Conservation (phyloP, 139 green algal genomes). For the Zygnema circumcarinatum region DNA sequence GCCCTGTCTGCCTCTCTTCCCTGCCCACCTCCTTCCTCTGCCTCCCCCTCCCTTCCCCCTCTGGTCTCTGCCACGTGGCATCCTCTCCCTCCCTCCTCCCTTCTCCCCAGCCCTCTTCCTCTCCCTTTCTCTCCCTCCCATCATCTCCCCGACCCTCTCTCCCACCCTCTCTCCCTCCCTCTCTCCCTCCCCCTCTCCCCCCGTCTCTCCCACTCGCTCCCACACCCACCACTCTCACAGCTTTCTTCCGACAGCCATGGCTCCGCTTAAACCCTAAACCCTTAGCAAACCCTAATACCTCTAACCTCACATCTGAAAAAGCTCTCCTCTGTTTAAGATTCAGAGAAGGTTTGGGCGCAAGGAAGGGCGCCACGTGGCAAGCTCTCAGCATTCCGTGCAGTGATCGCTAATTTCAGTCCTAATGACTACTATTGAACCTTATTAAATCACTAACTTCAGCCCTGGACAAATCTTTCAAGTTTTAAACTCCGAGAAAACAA, state of each 20-base stretch:
- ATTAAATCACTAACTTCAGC: background rate
- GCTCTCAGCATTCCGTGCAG: background rate
- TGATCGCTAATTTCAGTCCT: background rate
- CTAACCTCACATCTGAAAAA: background rate
- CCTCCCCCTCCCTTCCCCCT: background rate
- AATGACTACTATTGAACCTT: background rate
- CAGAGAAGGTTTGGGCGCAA: background rate
- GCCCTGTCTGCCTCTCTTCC: too few species aligned
- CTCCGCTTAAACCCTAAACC: too few species aligned
- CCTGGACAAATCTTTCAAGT: background rate
- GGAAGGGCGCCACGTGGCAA: background rate
- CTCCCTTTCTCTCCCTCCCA: conserved; percentile 4
- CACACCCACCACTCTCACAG: background rate
- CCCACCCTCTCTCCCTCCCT: background rate
- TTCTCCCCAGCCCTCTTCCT: too few species aligned
- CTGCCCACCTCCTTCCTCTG: background rate
- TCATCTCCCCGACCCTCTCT: background rate
- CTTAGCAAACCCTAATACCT: too few species aligned
- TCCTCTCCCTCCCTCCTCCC: conserved; percentile 1
- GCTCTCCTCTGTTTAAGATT: background rate
- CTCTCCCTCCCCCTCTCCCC: background rate
- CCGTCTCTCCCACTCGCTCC: background rate
- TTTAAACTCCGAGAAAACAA: background rate
- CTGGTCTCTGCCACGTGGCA: background rate
- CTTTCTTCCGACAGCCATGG: background rate